Percentiles rank a stretch among this genome's conserved stretches.
phyloP scores from a whole-genome alignment of 306 rosid species.

The Vicia faba region DNA sequence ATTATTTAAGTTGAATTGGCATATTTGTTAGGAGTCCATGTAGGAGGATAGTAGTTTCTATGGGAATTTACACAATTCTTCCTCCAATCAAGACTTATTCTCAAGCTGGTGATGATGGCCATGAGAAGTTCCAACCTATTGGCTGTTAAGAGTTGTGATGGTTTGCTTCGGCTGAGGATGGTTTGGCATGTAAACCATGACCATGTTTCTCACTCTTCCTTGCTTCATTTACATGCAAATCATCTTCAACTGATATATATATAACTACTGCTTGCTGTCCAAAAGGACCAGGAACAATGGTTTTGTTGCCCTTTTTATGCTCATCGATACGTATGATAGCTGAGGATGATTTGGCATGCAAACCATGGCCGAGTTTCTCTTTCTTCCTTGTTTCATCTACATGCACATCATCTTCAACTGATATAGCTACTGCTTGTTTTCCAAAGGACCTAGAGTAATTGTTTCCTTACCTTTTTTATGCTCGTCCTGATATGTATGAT shows the following conservation, averaged over 20 bases:
- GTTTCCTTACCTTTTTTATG: slow-evolving; percentile 55
- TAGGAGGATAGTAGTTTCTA: background rate
- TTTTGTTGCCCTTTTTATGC: slow-evolving; percentile 53
- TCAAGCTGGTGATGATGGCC: slow-evolving; percentile 23
- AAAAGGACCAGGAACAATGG: slow-evolving; percentile 59
- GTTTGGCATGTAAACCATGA: slow-evolving; percentile 44
- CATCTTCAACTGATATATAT: slow-evolving; percentile 77
- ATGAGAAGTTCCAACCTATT: slow-evolving; percentile 31
- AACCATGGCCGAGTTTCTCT: slow-evolving; percentile 41
- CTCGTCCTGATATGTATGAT: slow-evolving; percentile 61
- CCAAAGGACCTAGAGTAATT: slow-evolving; percentile 67
- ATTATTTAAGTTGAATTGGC: background rate
- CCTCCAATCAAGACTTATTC: slow-evolving; percentile 12
- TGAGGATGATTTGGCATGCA: slow-evolving; percentile 44
- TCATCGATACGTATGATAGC: slow-evolving; percentile 55
- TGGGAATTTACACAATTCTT: background rate
- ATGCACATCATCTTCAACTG: slow-evolving; percentile 73
- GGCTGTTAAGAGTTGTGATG: slow-evolving; percentile 32
- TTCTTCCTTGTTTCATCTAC: slow-evolving; percentile 49
- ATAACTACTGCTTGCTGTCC: slow-evolving; percentile 47
- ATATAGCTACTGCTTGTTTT: slow-evolving; percentile 38
- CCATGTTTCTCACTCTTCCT: slow-evolving; percentile 46
- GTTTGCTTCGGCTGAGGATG: slow-evolving; percentile 36
- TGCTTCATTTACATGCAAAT: slow-evolving; percentile 53
- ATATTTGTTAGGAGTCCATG: slow-evolving; percentile 7